A percentile compares a stretch with the other conserved stretches of the same genome.
Conservation (phyloP, 345 rosid genomes). For the Camelina sativa region DNA sequence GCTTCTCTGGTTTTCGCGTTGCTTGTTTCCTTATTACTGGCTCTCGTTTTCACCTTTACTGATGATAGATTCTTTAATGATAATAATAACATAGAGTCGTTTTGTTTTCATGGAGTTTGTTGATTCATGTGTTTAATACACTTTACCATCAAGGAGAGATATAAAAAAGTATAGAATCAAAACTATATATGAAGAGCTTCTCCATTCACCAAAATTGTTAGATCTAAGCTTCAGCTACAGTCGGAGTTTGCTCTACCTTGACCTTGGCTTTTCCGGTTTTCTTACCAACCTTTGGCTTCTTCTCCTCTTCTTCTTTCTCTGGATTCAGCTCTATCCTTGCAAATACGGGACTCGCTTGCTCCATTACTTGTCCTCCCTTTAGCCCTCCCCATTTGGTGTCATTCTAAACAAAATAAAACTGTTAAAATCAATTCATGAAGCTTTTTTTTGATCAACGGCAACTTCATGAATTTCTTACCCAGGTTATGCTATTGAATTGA, state of each 20-base stretch:
- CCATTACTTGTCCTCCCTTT: slow-evolving; percentile 84
- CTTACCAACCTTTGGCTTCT: slow-evolving; percentile 37
- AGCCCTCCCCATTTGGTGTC: slow-evolving; percentile 93
- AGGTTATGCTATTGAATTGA: slow-evolving; percentile 55
- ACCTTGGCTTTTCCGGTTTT: slow-evolving; percentile 51
- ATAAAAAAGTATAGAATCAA: too few species aligned
- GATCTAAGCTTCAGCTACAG: slow-evolving; percentile 41
- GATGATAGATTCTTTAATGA: background rate
- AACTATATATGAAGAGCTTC: background rate
- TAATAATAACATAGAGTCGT: background rate
- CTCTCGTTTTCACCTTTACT: slow-evolving; percentile 76
- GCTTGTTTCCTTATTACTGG: slow-evolving; percentile 80
- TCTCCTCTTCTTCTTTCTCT: slow-evolving; percentile 47
- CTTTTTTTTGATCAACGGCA: background rate
- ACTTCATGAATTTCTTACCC: slow-evolving; percentile 52
- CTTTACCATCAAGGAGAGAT: background rate
- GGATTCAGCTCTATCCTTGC: slow-evolving; percentile 75
- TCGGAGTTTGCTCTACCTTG: slow-evolving; percentile 51
- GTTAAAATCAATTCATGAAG: background rate
- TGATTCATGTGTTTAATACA: background rate
- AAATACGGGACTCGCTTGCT: slow-evolving; percentile 80
- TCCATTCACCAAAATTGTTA: too few species aligned
- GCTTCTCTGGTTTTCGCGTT: slow-evolving; percentile 85
- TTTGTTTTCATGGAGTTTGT: background rate
- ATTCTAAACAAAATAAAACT: slow-evolving; percentile 44